Base-by-base conservation (phyloP, 116 monocot species). In the Zostera marina region DNA sequence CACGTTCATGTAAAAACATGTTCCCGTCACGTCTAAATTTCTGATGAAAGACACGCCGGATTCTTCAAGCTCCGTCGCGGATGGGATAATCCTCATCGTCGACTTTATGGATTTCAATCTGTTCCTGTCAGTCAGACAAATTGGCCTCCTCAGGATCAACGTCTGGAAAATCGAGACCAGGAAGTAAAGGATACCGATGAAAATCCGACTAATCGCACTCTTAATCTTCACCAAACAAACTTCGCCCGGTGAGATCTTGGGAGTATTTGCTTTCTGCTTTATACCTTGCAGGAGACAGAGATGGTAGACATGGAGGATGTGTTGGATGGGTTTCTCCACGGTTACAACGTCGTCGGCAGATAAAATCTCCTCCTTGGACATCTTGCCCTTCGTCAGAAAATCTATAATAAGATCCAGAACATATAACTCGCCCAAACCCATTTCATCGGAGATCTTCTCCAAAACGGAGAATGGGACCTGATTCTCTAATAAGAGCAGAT, bases 401-500 rank as follows among this genome's bases (percentile, higher is more conserved):
- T 38, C 57, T 5, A n/a, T 16, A n/a, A 14, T 13, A 39, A 38
- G 61, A 25, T 61, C 61, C 7, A 61, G 0, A 23, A 61, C 23
- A 32, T 14, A 13, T 15, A 39, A 16, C 5, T 14, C 56, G 41
- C 1, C 2, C 4, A 38, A 8, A 11, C 20, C n/a, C 8, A 1
- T 13, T n/a, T n/a, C 10, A 12, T 7, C 9, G 23, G n/a, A 72
- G 3, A 66, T 14, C 0, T 0, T 5, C 8, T 61, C 12, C 9
- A 75, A 65, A 4, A 79, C 41, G 16, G 69, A 65, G 52, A 68
- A 72, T 0, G 79, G 75, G 52, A 79, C 65, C 32, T 79, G 79
- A 52, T 79, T 75, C 52, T 75, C 79, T 19, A 80, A 39, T 52
- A 80, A 10, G 2, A 80, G 63, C 20, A 80, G 44, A 20, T 80